Base-by-base conservation (phyloP, 2,329 filamentous ascomycete genomes). In the Hortaea sp. region DNA sequence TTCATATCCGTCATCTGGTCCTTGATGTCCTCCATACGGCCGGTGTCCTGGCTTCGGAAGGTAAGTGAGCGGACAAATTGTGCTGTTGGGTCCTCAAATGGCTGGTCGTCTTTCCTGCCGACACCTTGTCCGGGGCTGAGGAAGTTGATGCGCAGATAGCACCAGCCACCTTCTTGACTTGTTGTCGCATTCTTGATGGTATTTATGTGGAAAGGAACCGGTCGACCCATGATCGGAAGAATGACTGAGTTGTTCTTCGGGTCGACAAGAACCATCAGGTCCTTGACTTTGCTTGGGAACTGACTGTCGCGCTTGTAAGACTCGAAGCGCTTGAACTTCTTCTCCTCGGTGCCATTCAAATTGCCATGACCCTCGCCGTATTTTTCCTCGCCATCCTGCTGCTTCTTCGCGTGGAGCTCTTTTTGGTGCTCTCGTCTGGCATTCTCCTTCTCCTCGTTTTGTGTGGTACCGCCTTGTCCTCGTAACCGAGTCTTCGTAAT, bases 181-280 rank as follows among this genome's bases (percentile, higher is more conserved):
- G 95, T 95, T 70, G 90, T 97, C 20, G 90, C 92, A 63, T 97
- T 98, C 69, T 98, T 98, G 76, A 98, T 95, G 2, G 94, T 97
- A 65, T 82, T 84, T 59, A 98, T 97, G 66, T 98, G 94, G 72
- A 97, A 98, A 0, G 92, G 92, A 28, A 98, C 92, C 0, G 92
- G 90, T 6, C 94, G 82, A 39, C 92, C 92, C 88, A 98, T 95
- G 58, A 98, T 90, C 2, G 94, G 92, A 39, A 98, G 78, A 44
- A 98, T 84, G 48, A 98, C 80, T 0, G 90, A 95, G 47, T 79
- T 79, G 59, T 88, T 92, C 72, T 95, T 97, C 56, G 79, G 76
- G 62, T 98, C 92, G 10, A 97, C 88, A 20, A 95, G 78, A 51
- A 98, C 88, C 51, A 86, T 82, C 47, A 97, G 74, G 58, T 95